These are phyloP conservation scores for Russula brevipes DNA, from an alignment of 768 basidiomycete genomes.

Conservation along the genomic window DNA sequence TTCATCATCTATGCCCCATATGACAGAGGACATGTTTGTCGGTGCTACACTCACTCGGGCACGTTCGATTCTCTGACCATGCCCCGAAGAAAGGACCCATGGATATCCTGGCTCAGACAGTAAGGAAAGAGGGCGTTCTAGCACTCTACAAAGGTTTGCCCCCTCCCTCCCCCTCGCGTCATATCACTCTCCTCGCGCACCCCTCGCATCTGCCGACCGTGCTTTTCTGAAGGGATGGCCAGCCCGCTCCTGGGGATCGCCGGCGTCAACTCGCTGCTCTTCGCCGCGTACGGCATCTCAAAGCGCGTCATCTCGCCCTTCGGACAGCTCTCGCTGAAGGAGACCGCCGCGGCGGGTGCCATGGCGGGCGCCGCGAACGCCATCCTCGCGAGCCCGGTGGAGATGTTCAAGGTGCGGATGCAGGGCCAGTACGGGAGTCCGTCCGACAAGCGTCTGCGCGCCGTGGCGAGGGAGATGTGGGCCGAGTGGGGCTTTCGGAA, in stretches of 20 bases:
- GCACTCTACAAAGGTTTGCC: constrained; percentile 87
- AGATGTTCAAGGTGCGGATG: constrained; percentile 99
- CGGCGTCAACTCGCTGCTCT: constrained; percentile 93
- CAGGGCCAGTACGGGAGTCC: constrained; percentile 88
- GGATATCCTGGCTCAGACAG: constrained; percentile 80
- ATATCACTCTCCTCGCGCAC: background rate
- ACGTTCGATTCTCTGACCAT: background rate
- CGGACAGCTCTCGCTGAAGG: constrained; percentile 69
- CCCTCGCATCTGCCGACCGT: background rate
- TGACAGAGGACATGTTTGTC: constrained; percentile 81
- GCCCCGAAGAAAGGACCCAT: constrained; percentile 76
- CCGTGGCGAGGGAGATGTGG: constrained; percentile 80
- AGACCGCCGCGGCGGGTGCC: constrained; percentile 80
- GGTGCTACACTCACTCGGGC: constrained; percentile 32
- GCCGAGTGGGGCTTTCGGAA: constrained; percentile 74
- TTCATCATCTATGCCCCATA: constrained; percentile 1
- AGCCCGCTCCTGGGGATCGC: constrained; percentile 90
- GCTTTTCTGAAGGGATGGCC: constrained; percentile 60
- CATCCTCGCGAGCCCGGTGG: constrained; percentile 88
- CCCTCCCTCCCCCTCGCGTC: no score
- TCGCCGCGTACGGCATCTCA: constrained; percentile 83
- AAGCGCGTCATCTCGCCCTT: constrained; percentile 84
- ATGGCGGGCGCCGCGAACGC: constrained; percentile 93
- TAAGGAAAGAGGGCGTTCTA: constrained; percentile 83
- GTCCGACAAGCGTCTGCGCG: constrained; percentile 70